Percentiles rank a stretch among this genome's conserved stretches.
Evolutionary conservation across 306 rosid species (phyloP).

Genomic region (Acmispon strigosus): DNA sequence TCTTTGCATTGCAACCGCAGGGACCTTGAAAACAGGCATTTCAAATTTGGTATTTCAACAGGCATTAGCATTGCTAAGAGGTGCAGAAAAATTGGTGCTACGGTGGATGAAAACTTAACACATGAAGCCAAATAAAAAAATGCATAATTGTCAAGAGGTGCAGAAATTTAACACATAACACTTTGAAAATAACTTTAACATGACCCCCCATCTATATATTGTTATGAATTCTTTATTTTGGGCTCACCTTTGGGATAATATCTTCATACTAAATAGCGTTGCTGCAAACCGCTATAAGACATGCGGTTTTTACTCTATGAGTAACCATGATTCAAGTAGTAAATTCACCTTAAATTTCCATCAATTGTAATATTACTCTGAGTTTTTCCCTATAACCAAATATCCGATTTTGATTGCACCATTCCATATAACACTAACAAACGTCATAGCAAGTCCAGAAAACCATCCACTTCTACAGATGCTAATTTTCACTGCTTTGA

Average conservation of each 20-base stretch:
- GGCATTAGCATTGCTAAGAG: too few relatives aligned
- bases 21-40: conserved; percentile 43
- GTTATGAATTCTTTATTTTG: too few relatives aligned
- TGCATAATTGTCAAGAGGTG: too few relatives aligned
- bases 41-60: conserved; percentile 10
- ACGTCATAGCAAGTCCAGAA: background rate
- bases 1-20: conserved; percentile 24
- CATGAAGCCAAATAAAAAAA: too few relatives aligned
- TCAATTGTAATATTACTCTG: background rate
- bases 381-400: background rate
- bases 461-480: background rate
- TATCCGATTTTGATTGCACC: background rate
- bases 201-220: too few relatives aligned
- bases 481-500: background rate
- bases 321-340: background rate
- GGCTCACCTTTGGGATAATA: too few relatives aligned
- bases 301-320: background rate
- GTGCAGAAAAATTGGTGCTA: too few relatives aligned
- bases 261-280: background rate
- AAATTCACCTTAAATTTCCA: conserved; percentile 4
- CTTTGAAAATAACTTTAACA: too few relatives aligned
- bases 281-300: background rate
- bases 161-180: too few relatives aligned
- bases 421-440: background rate
- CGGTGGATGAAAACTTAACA: too few relatives aligned